Conservation (phyloP, 2,329 filamentous ascomycete species). For the Cytospora piceicola region DNA sequence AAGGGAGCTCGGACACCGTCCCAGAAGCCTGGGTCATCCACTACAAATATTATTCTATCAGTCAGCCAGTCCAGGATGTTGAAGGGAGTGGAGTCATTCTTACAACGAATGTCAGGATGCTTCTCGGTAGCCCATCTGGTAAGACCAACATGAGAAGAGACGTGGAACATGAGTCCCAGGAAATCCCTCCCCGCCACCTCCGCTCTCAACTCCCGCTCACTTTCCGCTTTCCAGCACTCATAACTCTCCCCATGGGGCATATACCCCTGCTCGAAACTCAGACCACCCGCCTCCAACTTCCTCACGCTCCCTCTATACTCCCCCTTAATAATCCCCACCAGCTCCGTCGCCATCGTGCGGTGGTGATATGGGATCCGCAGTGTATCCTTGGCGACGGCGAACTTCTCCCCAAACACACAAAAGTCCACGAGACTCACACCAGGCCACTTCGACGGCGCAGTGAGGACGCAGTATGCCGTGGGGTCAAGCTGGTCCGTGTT, state of each 20-base stretch:
- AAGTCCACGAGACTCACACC: conserved; percentile 63
- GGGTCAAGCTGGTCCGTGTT: conserved; percentile 67
- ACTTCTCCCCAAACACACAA: conserved; percentile 66
- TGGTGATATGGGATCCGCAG: conserved; percentile 61
- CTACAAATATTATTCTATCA: not conserved
- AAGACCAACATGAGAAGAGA: conserved; percentile 35
- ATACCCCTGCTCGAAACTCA: conserved; percentile 39
- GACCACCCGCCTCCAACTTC: conserved; percentile 37
- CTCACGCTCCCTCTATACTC: conserved; percentile 38
- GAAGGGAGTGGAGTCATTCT: not conserved
- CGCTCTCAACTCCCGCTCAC: conserved; percentile 32
- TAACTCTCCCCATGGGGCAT: conserved; percentile 39
- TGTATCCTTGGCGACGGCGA: conserved; percentile 61
- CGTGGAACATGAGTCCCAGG: conserved; percentile 38
- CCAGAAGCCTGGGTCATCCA: conserved; percentile 21
- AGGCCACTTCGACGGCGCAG: conserved; percentile 56
- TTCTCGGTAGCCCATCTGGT: conserved; percentile 34
- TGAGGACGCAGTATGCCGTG: conserved; percentile 64
- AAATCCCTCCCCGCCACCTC: conserved; percentile 35
- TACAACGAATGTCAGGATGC: conserved; percentile 27
- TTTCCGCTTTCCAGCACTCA: conserved; percentile 34
- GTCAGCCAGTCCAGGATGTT: not conserved
- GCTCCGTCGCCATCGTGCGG: conserved; percentile 56
- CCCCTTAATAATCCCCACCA: conserved; percentile 50
- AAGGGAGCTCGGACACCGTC: conserved; percentile 25